Evolutionary conservation across 2,329 filamentous ascomycete species (phyloP).

Genomic region (Lithohypha guttulata): DNA sequence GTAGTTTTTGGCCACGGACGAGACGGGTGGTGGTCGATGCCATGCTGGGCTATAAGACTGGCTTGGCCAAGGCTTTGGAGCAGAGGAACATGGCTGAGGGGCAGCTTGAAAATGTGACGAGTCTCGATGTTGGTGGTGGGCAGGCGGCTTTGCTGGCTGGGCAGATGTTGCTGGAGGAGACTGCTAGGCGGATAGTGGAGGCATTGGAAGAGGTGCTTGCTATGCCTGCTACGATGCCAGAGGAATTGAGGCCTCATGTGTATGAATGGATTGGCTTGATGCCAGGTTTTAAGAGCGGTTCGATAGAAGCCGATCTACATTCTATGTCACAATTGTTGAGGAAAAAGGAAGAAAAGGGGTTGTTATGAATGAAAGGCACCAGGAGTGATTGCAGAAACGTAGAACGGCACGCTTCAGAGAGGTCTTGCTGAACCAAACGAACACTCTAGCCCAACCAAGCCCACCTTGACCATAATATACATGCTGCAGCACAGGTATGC

Average conservation of each 20-base stretch:
- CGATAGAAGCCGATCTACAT: conserved; percentile 12
- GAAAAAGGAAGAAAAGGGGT: conserved; percentile 16
- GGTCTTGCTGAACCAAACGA: background rate
- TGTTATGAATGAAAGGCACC: too few relatives aligned
- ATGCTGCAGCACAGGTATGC: too few relatives aligned
- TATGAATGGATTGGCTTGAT: conserved; percentile 22
- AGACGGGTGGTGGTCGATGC: conserved; percentile 15
- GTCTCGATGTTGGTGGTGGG: conserved; percentile 1
- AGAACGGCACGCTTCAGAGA: too few relatives aligned
- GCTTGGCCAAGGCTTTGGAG: conserved; percentile 11
- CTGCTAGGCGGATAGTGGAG: conserved; percentile 16
- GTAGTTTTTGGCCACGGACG: conserved; percentile 20
- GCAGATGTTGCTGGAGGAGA: conserved; percentile 13
- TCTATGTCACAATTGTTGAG: conserved; percentile 13
- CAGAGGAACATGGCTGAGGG: background rate
- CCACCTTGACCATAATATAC: too few relatives aligned
- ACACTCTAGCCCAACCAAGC: background rate
- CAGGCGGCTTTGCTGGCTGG: conserved; percentile 7
- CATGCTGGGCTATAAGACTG: conserved; percentile 19
- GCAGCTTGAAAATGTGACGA: conserved; percentile 5
- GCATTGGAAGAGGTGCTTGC: conserved; percentile 19
- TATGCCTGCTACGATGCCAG: conserved; percentile 15
- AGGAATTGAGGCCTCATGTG: conserved; percentile 18
- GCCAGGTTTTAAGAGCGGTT: conserved; percentile 18
- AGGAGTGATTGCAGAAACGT: too few relatives aligned